These are phyloP conservation scores for Rutstroemia sp. DNA, from an alignment of 2,329 filamentous ascomycete genomes.

Conservation along the genomic window DNA sequence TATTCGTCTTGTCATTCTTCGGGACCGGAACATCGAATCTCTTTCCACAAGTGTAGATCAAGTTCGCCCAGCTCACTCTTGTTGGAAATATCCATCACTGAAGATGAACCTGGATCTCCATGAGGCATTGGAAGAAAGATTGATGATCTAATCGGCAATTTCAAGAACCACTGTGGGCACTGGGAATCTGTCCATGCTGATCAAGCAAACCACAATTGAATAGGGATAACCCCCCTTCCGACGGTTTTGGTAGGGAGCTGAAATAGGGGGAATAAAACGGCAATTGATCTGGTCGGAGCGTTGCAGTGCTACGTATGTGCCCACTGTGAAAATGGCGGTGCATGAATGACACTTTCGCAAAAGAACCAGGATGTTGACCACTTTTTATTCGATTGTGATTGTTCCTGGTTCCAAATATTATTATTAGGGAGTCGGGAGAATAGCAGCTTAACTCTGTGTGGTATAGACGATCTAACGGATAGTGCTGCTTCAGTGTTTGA, in stretches of 20 bases:
- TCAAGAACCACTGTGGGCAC: too few relatives aligned
- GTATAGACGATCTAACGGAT: neutral
- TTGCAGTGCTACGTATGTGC: slow-evolving; percentile 1
- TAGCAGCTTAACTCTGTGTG: neutral
- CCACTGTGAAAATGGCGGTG: neutral
- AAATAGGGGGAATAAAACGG: slow-evolving; percentile 7
- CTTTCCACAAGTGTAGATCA: too few relatives aligned
- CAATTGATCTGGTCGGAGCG: neutral
- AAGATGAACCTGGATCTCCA: too few relatives aligned
- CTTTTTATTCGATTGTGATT: neutral
- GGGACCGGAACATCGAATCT: too few relatives aligned
- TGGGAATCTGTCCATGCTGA: too few relatives aligned
- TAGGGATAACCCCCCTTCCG: neutral
- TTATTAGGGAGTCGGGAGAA: neutral
- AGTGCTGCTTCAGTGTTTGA: neutral
- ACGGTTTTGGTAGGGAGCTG: neutral
- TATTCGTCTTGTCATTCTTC: too few relatives aligned
- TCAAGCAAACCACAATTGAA: neutral
- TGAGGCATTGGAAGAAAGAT: too few relatives aligned
- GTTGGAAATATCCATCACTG: too few relatives aligned
- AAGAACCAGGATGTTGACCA: neutral
- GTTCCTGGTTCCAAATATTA: neutral
- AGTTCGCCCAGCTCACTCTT: too few relatives aligned
- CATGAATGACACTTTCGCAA: slow-evolving; percentile 5
- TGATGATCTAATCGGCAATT: too few relatives aligned